These are phyloP conservation scores for Abrus pulchellus DNA, from an alignment of 306 rosid genomes.

Conservation along the genomic window DNA sequence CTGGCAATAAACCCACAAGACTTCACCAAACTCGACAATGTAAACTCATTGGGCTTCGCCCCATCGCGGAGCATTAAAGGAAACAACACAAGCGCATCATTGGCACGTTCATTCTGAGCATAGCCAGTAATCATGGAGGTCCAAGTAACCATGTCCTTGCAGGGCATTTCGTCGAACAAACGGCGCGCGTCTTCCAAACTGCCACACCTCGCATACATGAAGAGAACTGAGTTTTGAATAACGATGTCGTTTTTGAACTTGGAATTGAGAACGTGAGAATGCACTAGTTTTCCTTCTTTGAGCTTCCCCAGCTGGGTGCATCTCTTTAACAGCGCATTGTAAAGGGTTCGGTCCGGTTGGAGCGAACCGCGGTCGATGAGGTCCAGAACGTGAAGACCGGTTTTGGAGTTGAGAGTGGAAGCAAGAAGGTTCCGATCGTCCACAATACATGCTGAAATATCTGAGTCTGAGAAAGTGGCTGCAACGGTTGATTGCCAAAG, in stretches of 20 bases:
- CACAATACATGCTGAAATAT: constrained; percentile 33
- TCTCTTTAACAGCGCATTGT: constrained; percentile 48
- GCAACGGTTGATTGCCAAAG: constrained; percentile 42
- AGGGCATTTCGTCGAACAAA: constrained; percentile 54
- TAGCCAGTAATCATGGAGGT: constrained; percentile 66
- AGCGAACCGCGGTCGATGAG: constrained; percentile 55
- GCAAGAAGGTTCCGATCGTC: constrained; percentile 53
- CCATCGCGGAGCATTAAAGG: constrained; percentile 49
- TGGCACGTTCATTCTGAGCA: constrained; percentile 53
- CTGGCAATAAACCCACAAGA: constrained; percentile 48
- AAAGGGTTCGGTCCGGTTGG: constrained; percentile 49
- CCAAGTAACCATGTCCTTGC: constrained; percentile 57
- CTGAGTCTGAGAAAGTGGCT: constrained; percentile 28
- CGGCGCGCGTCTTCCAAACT: constrained; percentile 50
- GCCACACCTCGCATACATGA: constrained; percentile 55
- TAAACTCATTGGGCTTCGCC: constrained; percentile 53
- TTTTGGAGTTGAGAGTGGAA: constrained; percentile 41
- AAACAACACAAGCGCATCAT: constrained; percentile 51
- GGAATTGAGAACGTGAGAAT: constrained; percentile 52
- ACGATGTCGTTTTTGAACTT: constrained; percentile 42
- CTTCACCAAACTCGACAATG: constrained; percentile 57
- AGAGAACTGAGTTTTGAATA: constrained; percentile 51
- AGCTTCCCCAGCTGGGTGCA: constrained; percentile 59
- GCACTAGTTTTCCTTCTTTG: constrained; percentile 54
- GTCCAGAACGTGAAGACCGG: constrained; percentile 57